A percentile compares a stretch with the other conserved stretches of the same genome.
These are phyloP conservation scores for Pyrus pyrifolia DNA, from an alignment of 306 rosid genomes.

Conservation along the genomic window DNA sequence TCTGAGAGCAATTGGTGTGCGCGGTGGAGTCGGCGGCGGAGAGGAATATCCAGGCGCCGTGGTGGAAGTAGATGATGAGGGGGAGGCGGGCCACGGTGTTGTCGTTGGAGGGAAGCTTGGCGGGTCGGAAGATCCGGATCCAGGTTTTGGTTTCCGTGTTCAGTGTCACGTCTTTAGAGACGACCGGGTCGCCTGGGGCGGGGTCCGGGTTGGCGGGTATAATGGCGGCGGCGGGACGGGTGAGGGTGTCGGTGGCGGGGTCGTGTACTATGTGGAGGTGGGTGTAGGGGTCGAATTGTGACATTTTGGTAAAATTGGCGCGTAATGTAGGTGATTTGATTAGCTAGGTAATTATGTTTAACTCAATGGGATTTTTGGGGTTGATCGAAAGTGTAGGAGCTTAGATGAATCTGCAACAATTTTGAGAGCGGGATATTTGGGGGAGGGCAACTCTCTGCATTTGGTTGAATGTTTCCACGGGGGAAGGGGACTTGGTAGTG, in stretches of 20 bases:
- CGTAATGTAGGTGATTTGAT: not conserved
- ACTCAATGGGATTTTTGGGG: not conserved
- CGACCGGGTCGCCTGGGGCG: constrained; percentile 1
- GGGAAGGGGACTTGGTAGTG: not conserved
- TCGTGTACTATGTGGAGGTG: constrained; percentile 31
- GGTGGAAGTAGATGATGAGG: constrained; percentile 43
- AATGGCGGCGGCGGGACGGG: constrained; percentile 18
- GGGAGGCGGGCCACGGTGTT: constrained; percentile 45
- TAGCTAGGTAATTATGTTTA: too few species aligned
- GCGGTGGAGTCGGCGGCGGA: not conserved
- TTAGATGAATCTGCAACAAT: too few species aligned
- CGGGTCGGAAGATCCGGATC: constrained; percentile 47
- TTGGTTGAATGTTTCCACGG: not conserved
- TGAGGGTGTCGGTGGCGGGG: constrained; percentile 39
- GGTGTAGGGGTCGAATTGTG: constrained; percentile 43
- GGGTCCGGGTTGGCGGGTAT: constrained; percentile 23
- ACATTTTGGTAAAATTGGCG: constrained; percentile 15
- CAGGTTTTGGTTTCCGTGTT: constrained; percentile 20
- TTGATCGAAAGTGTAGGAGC: not conserved
- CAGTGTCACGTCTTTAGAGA: constrained; percentile 41
- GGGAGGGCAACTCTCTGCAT: not conserved
- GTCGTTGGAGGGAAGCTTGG: constrained; percentile 54
- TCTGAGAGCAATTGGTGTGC: constrained; percentile 16
- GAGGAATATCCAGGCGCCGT: constrained; percentile 38
- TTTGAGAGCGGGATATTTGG: not conserved